Base-by-base conservation (phyloP, 1,284 basidiomycete genomes). In the Earliella scabrosa region DNA sequence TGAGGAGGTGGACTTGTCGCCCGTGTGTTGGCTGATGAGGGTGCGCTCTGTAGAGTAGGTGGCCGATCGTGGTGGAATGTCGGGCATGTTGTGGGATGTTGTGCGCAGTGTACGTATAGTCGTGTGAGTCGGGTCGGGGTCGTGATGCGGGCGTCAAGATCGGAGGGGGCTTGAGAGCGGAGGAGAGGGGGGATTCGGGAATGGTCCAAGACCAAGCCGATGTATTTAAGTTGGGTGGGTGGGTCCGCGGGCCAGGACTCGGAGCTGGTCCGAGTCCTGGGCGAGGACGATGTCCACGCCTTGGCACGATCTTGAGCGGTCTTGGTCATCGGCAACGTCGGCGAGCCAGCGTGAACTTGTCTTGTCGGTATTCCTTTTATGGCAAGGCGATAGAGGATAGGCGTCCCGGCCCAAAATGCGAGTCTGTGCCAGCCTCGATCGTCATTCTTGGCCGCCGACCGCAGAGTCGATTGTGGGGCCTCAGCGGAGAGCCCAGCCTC, bases 1-100 rank as follows among this genome's bases (percentile, higher is more conserved):
- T 3, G 11, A n/a, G 16, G 40, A 7, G 21, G 31, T 24, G 4
- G 10, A 3, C 41, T 45, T 52, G 10, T 44, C 23, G 5, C 9
- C 16, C 7, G 45, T 20, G 29, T 52, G 31, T 21, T 44, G 34
- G n/a, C 38, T 31, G 32, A 52, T 32, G 14, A 52, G 41, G 3
- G 50, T 52, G 9, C n/a, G 50, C 10, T 52, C 50, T 1, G 31
- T 27, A 26, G 50, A 52, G 24, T 29, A 13, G 9, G 50, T 52
- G 10, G 41, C 34, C 3, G 26, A 36, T 20, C 50, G 38, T 23
- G 50, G 29, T 21, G 50, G 50, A n/a, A 52, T 44, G n/a, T 32
- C 20, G 5, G 50, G 50, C 50, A 52, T 52, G 16, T n/a, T 26
- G 31, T 35, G 13, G 24, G 9, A 14, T 27, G 24, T 31, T 27